phyloP scores from a whole-genome alignment of 208 protist genomes.

The Trypanosoma lewisi region DNA sequence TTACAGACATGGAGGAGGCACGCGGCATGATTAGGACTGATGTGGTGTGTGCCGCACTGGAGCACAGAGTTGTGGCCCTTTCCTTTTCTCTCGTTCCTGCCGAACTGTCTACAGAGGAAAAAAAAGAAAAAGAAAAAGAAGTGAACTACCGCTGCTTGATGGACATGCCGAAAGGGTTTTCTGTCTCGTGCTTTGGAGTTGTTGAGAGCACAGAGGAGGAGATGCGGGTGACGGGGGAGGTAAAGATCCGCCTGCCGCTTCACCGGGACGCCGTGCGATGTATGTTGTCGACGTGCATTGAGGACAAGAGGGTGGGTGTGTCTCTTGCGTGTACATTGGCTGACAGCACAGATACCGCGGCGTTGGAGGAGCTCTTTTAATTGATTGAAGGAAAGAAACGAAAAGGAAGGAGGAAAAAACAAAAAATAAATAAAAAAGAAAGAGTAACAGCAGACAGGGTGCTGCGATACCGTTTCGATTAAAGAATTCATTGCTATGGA shows the following conservation, averaged over 20 bases:
- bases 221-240: conserved; percentile 36
- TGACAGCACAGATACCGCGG: conserved; percentile 47
- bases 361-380: conserved; percentile 24
- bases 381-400: not conserved
- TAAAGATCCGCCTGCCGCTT: conserved; percentile 56
- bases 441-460: not conserved
- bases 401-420: not conserved
- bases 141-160: conserved; percentile 35
- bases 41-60: conserved; percentile 56
- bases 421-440: conserved; percentile 18
- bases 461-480: not conserved
- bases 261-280: conserved; percentile 30
- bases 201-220: conserved; percentile 74
- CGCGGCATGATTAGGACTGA: conserved; percentile 24
- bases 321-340: conserved; percentile 58
- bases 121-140: not conserved
- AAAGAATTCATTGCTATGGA: not conserved
- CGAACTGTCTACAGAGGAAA: not conserved
- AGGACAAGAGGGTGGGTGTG: conserved; percentile 23
- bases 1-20: conserved; percentile 23
- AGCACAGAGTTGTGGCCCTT: conserved; percentile 73
- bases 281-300: conserved; percentile 20
- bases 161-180: conserved; percentile 48
- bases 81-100: conserved; percentile 28
- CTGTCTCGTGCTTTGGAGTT: conserved; percentile 69